These are phyloP conservation scores for Botryotinia globosa DNA, from an alignment of 2,329 filamentous ascomycete genomes.

Conservation along the genomic window DNA sequence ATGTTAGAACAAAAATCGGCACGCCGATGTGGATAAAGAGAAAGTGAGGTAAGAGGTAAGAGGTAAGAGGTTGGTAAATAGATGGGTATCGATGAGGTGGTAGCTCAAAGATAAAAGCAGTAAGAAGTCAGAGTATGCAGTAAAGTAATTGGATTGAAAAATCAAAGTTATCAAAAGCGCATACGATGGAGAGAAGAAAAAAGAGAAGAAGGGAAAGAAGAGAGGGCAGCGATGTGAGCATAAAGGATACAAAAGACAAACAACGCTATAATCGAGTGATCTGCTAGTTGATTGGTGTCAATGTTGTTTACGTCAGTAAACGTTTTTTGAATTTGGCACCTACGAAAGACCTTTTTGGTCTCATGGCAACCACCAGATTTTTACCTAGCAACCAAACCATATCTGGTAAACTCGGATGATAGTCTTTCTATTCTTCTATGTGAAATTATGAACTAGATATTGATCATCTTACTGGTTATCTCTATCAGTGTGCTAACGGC, in stretches of 20 bases:
- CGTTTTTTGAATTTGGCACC: neutral
- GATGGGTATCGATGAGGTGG: constrained; percentile 12
- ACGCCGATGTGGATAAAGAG: constrained; percentile 5
- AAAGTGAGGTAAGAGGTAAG: neutral
- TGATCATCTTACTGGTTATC: neutral
- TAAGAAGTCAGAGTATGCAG: constrained; percentile 5
- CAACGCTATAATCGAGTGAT: neutral
- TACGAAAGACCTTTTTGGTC: neutral
- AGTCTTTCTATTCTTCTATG: neutral
- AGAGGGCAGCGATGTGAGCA: neutral
- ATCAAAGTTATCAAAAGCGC: constrained; percentile 6
- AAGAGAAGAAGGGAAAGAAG: neutral
- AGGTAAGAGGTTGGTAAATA: neutral
- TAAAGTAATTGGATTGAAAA: neutral
- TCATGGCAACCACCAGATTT: neutral
- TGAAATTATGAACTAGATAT: neutral
- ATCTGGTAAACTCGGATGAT: neutral
- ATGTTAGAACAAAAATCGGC: constrained; percentile 15
- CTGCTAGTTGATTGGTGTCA: neutral
- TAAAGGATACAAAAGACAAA: neutral
- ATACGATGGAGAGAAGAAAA: neutral
- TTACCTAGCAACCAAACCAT: neutral
- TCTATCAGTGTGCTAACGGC: neutral
- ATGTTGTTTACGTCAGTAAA: neutral
- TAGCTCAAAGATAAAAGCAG: constrained; percentile 15